Base-by-base conservation (phyloP, 805 yeast genomes). In the Dipodascus geniculatus region DNA sequence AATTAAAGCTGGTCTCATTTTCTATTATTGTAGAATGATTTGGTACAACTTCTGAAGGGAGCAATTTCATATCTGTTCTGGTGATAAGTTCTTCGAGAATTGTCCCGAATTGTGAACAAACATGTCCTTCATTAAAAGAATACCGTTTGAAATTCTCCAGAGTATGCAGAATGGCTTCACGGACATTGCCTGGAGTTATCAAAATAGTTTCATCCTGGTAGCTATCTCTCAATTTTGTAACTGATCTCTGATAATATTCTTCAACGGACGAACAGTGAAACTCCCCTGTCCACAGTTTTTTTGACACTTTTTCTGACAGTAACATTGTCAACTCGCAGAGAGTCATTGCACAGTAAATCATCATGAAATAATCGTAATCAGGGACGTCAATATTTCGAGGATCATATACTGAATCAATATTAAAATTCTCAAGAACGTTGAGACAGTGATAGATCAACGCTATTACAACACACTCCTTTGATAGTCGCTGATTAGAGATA, bases 71-170 rank as follows among this genome's bases (percentile, higher is more conserved):
- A n/a, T 38, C 20, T 14, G 44, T 38, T 47, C 19, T 22, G 28
- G 4, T 47, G 3, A 47, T 47, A 3, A 47, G 31, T n/a, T 47
- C 31, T 3, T 22, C 24, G 4, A 47, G n/a, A 22, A 47, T 47
- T 3, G 24, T 16, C n/a, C 19, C 24, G n/a, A 47, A 47, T 23
- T 23, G 49, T 8, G n/a, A 17, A 22, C 24, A 47, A 47, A 47
- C 49, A 47, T 47, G 31, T 22, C 49, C 49, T 22, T 47, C 24
- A 47, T 47, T 47, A 22, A 47, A 47, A 6, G 49, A 47, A 14
- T 22, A 22, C n/a, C 49, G 14, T 22, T 23, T 22, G 28, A 47
- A 47, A 14, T 8, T 47, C 6, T 47, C 31, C 8, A 22, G 28
- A 23, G 31, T 23, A 3, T 22, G 49, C 4, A 47, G 17, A 22